These are phyloP conservation scores for Glycine tomentella DNA, from an alignment of 306 rosid genomes.

Conservation along the genomic window DNA sequence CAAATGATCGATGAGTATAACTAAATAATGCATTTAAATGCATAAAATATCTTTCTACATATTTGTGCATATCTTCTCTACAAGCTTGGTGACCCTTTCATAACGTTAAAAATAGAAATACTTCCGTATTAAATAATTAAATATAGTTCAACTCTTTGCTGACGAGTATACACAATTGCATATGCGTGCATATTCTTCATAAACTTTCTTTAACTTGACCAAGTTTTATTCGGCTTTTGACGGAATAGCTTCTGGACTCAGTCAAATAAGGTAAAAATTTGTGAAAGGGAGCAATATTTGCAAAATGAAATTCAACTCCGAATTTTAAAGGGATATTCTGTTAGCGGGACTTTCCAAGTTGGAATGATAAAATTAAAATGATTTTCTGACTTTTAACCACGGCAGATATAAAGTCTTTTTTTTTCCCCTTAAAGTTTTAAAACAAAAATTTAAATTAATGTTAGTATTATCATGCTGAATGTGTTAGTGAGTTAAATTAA, in stretches of 20 bases:
- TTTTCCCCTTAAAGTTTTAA: too few relatives aligned
- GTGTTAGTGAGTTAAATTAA: not conserved
- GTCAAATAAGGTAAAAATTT: not conserved
- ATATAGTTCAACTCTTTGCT: slow-evolving; percentile 13
- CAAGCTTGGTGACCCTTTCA: not conserved
- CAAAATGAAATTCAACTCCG: not conserved
- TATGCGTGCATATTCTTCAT: not conserved
- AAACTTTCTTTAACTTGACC: not conserved
- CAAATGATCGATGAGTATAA: not conserved
- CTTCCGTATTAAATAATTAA: slow-evolving; percentile 15
- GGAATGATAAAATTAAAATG: not conserved
- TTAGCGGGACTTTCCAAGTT: not conserved
- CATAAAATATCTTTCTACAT: not conserved
- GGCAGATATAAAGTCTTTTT: not conserved
- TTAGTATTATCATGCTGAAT: too few relatives aligned
- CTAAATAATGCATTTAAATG: not conserved
- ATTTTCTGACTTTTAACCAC: not conserved
- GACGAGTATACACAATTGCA: not conserved
- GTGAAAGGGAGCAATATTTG: not conserved
- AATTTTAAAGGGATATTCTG: not conserved
- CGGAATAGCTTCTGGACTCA: not conserved
- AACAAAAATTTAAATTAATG: too few relatives aligned
- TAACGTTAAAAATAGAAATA: not conserved
- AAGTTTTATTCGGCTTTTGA: not conserved
- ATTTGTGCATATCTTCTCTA: not conserved